These are phyloP conservation scores for Thozetella sp. DNA, from an alignment of 495 filamentous ascomycete species.

Conservation along the genomic window DNA sequence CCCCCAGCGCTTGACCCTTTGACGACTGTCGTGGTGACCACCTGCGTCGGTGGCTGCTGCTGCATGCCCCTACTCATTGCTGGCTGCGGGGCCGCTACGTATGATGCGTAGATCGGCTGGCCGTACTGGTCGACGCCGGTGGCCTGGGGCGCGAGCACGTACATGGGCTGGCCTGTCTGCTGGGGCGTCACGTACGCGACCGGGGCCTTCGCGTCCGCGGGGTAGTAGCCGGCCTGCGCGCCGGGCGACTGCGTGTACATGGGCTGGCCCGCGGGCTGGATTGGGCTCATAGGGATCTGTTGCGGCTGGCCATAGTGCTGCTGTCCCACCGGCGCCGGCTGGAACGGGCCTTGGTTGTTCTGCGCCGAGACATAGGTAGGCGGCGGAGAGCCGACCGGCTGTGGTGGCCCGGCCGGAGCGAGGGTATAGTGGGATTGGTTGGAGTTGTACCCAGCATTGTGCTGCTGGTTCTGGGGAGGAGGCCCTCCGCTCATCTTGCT, in stretches of 20 bases:
- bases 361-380: neutral
- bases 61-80: neutral
- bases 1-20: neutral
- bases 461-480: neutral
- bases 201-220: neutral
- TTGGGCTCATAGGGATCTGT: neutral
- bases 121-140: conserved; percentile 2
- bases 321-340: neutral
- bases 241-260: neutral
- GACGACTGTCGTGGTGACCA: neutral
- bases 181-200: neutral
- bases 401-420: neutral
- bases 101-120: neutral
- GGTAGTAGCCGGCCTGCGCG: neutral
- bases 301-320: neutral
- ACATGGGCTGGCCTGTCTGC: neutral
- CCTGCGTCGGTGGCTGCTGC: neutral
- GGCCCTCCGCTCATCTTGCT: neutral
- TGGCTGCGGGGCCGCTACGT: neutral
- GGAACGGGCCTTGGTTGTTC: neutral
- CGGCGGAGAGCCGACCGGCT: neutral
- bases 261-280: neutral
- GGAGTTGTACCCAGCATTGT: neutral
- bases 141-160: neutral
- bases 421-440: neutral